Evolutionary conservation across 768 basidiomycete species (phyloP).

Genomic region (Arthromyces matolae): DNA sequence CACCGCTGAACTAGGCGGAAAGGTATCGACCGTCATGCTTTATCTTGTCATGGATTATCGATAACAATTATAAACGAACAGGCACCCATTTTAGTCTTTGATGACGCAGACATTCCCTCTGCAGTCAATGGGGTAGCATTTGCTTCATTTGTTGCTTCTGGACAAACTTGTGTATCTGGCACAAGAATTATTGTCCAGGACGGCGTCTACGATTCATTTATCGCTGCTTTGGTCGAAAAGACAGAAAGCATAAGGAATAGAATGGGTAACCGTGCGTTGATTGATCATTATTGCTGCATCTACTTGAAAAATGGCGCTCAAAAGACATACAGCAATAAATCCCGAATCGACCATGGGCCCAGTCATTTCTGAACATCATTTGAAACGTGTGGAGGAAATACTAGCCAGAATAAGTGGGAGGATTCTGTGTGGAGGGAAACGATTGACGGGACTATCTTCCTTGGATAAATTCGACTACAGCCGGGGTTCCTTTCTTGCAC

Average conservation of each 20-base stretch:
- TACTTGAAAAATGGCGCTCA: not conserved
- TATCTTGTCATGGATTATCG: too few species aligned
- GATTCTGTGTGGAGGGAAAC: slow-evolving; percentile 60
- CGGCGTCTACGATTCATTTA: slow-evolving; percentile 63
- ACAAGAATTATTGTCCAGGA: slow-evolving; percentile 76
- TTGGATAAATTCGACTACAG: slow-evolving; percentile 74
- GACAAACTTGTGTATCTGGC: slow-evolving; percentile 92
- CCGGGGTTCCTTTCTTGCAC: slow-evolving; percentile 72
- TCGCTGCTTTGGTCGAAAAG: slow-evolving; percentile 60
- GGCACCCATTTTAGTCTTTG: slow-evolving; percentile 80
- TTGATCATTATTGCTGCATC: not conserved
- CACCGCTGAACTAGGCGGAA: slow-evolving; percentile 86
- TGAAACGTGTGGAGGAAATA: slow-evolving; percentile 61
- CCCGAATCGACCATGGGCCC: slow-evolving; percentile 75
- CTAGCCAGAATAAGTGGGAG: slow-evolving; percentile 43
- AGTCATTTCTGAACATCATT: slow-evolving; percentile 64
- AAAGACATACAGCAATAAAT: slow-evolving; percentile 52
- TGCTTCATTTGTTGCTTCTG: slow-evolving; percentile 81
- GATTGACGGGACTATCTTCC: slow-evolving; percentile 56
- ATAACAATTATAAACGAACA: slow-evolving; percentile 27
- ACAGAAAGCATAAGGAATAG: slow-evolving; percentile 54
- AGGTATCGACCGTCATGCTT: too few species aligned
- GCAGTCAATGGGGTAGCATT: slow-evolving; percentile 84
- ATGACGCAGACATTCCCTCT: slow-evolving; percentile 69
- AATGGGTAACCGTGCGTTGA: slow-evolving; percentile 72